phyloP scores from a whole-genome alignment of 345 rosid genomes.

The Excoecaria agallocha region DNA sequence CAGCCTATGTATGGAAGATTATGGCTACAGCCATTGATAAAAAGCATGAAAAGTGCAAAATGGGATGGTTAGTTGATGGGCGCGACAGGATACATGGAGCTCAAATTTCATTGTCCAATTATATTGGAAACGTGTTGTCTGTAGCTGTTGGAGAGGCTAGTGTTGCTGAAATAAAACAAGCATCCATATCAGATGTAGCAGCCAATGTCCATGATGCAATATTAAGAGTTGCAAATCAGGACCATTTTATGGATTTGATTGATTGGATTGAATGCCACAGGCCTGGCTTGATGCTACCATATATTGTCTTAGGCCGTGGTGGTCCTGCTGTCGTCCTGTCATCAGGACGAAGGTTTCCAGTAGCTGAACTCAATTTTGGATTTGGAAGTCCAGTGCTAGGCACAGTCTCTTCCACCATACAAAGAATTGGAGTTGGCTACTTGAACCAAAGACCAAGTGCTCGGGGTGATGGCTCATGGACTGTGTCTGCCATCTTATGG shows the following conservation, averaged over 20 bases:
- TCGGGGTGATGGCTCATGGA: slow-evolving; percentile 70
- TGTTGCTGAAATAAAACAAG: slow-evolving; percentile 42
- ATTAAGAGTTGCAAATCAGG: slow-evolving; percentile 47
- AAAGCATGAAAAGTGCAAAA: slow-evolving; percentile 54
- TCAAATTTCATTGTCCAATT: slow-evolving; percentile 40
- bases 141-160: slow-evolving; percentile 62
- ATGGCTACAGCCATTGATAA: slow-evolving; percentile 51
- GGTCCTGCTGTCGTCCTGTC: slow-evolving; percentile 78
- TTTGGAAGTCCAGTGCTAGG: slow-evolving; percentile 71
- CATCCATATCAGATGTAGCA: slow-evolving; percentile 56
- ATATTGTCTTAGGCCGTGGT: slow-evolving; percentile 56
- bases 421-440: slow-evolving; percentile 68
- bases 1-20: slow-evolving; percentile 77
- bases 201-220: slow-evolving; percentile 53
- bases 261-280: slow-evolving; percentile 85
- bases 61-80: slow-evolving; percentile 93
- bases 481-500: slow-evolving; percentile 70
- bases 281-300: slow-evolving; percentile 79
- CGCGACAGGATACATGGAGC: slow-evolving; percentile 42
- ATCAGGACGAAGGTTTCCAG: slow-evolving; percentile 69
- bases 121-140: slow-evolving; percentile 79
- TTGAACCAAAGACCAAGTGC: slow-evolving; percentile 81
- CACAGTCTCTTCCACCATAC: slow-evolving; percentile 53
- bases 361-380: slow-evolving; percentile 71
- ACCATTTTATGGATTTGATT: slow-evolving; percentile 72